phyloP scores from a whole-genome alignment of 495 filamentous ascomycete genomes.

The Lichina pygmaea region DNA sequence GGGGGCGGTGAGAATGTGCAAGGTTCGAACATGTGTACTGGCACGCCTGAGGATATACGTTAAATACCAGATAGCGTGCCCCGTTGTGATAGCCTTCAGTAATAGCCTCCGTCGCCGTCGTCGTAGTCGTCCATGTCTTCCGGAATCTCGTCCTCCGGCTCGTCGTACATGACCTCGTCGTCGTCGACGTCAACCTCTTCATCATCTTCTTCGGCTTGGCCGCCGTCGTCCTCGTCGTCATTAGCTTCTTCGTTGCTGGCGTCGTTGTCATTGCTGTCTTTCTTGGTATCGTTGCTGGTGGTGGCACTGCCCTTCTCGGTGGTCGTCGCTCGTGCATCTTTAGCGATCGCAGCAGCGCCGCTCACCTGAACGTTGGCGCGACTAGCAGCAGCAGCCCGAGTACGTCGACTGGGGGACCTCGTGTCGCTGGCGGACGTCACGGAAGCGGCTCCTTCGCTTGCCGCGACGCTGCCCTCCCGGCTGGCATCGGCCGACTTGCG shows the following conservation, averaged over 20 bases:
- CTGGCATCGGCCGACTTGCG: background rate
- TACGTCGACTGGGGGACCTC: background rate
- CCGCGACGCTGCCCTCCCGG: background rate
- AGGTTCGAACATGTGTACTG: too few species aligned
- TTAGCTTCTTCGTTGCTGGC: background rate
- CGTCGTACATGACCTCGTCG: background rate
- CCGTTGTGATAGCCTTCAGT: too few species aligned
- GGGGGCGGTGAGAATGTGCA: too few species aligned
- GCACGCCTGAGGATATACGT: too few species aligned
- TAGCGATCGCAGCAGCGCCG: too few species aligned
- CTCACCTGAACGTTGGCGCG: too few species aligned
- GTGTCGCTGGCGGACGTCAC: background rate
- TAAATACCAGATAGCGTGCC: too few species aligned
- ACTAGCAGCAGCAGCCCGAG: too few species aligned
- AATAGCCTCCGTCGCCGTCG: background rate
- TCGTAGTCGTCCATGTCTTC: background rate
- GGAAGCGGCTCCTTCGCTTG: background rate
- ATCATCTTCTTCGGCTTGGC: background rate
- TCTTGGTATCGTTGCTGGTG: background rate
- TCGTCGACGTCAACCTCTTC: background rate
- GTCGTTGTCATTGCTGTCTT: background rate
- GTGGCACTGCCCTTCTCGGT: constrained; percentile 1
- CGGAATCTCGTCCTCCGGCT: background rate
- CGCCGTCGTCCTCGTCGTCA: background rate
- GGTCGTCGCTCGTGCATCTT: too few species aligned